Base-by-base conservation (phyloP, 306 rosid genomes). In the Dryas octopetala region DNA sequence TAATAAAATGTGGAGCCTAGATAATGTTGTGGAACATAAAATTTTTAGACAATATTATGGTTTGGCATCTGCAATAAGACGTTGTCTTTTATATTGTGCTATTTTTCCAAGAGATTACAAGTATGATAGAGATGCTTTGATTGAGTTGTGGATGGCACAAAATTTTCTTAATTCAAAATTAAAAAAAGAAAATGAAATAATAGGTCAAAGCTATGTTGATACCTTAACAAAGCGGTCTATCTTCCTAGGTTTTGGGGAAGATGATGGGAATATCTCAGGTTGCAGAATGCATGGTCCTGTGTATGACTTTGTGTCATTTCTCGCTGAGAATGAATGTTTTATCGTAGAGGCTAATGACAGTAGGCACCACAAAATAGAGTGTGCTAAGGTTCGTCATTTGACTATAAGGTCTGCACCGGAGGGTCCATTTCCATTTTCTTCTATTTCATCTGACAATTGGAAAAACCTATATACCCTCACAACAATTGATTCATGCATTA, bases 221-320 rank as follows among this genome's bases (percentile, higher is more conserved):
- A 58, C 2, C 51, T 26, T 76, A 12, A 57, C 40, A 15, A 76
- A 26, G 80, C 60, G 62, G 17, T 58, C 68, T 23, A 32, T 76
- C 9, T 76, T 66, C 26, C 74, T 55, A 55, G 74, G 66, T 66
- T 57, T 76, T 10, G 5, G 5, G 19, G 60, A 19, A 45, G 55
- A 2, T 9, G 7, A 41, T 13, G 17, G 58, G 14, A 46, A 6
- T 17, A 43, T 43, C 44, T 1, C 12, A 1, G 2, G 1, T 3
- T 74, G 63, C 65, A 65, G 51, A 52, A 53, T 75, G 79, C 79
- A 75, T 54, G 73, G 64, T 14, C 65, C 41, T 51, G 23, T 66
- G 19, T 65, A 65, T 14, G 79, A 75, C 44, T 75, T 75, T 65
- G 65, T 62, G 3, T 73, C 54, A 23, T 75, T 44, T 54, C 26